A percentile compares a stretch with the other conserved stretches of the same genome.
Conservation (phyloP, 2,329 filamentous ascomycete genomes). For the Cytospora chrysosperma region DNA sequence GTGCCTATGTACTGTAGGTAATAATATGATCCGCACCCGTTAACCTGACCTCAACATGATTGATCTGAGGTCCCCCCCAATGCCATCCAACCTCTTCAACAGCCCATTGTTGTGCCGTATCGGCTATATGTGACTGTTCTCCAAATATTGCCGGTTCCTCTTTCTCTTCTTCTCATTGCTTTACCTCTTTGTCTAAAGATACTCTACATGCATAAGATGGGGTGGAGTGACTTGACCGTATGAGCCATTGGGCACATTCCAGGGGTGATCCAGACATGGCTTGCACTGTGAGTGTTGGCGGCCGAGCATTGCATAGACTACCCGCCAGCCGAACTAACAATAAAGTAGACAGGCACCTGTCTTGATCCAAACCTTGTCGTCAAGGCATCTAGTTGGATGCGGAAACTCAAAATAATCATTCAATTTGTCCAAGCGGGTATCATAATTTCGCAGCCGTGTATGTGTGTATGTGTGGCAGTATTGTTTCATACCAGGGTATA, state of each 20-base stretch:
- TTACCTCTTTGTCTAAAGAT: background rate
- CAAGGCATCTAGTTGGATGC: background rate
- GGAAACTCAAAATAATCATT: background rate
- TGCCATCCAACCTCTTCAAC: too few relatives aligned
- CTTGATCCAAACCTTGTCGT: background rate
- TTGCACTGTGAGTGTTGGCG: too few relatives aligned
- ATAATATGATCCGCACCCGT: too few relatives aligned
- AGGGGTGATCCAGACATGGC: too few relatives aligned
- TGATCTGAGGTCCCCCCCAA: background rate
- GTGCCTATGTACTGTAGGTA: too few relatives aligned
- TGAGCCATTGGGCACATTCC: background rate
- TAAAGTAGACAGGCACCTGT: too few relatives aligned
- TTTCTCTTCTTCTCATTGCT: too few relatives aligned
- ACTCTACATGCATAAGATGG: background rate
- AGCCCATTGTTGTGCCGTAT: background rate
- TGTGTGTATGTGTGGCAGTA: too few relatives aligned
- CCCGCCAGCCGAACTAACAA: too few relatives aligned
- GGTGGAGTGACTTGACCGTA: background rate
- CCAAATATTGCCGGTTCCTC: too few relatives aligned
- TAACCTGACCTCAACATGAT: background rate
- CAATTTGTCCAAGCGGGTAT: background rate
- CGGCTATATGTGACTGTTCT: background rate
- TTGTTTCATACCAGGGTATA: background rate
- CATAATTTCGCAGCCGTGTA: background rate
- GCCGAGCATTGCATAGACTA: too few relatives aligned